Conservation (phyloP, 129 eudicot genomes). For the Kitagawia praeruptora region DNA sequence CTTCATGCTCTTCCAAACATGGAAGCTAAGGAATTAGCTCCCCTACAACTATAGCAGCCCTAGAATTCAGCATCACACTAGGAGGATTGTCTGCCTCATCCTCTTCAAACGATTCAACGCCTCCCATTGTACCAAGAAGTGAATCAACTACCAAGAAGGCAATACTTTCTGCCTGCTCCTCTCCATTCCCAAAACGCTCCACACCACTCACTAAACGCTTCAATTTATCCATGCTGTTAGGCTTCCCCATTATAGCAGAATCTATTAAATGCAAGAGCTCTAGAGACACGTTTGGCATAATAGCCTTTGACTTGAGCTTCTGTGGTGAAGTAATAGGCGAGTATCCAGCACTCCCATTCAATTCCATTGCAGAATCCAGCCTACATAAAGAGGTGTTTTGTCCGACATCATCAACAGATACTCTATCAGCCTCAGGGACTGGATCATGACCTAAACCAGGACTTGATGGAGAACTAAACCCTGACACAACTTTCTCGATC, state of each 20-base stretch:
- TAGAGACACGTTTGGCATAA: constrained; percentile 74
- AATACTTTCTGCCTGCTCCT: constrained; percentile 53
- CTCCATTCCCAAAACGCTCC: constrained; percentile 62
- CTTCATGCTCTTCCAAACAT: constrained; percentile 45
- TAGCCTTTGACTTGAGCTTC: constrained; percentile 56
- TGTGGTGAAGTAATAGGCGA: constrained; percentile 57
- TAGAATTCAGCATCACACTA: constrained; percentile 93
- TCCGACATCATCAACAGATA: constrained; percentile 22
- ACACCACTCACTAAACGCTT: constrained; percentile 74
- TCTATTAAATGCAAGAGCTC: constrained; percentile 95
- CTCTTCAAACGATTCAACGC: constrained; percentile 96
- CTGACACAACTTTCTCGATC: constrained; percentile 23
- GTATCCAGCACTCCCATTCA: constrained; percentile 29
- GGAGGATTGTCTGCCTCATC: constrained; percentile 92
- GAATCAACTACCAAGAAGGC: constrained; percentile 90
- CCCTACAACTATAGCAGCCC: constrained; percentile 92
- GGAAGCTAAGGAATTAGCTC: constrained; percentile 97
- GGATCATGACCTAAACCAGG: constrained; percentile 32
- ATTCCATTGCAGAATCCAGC: constrained; percentile 47
- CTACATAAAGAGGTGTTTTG: constrained; percentile 45
- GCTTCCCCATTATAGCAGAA: constrained; percentile 95
- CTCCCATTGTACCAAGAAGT: constrained; percentile 99
- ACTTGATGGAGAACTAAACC: constrained; percentile 31
- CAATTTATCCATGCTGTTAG: constrained; percentile 71
- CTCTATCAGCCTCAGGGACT: constrained; percentile 36